These are phyloP conservation scores for Phoma herbarum DNA, from an alignment of 2,329 filamentous ascomycete species.

Conservation along the genomic window DNA sequence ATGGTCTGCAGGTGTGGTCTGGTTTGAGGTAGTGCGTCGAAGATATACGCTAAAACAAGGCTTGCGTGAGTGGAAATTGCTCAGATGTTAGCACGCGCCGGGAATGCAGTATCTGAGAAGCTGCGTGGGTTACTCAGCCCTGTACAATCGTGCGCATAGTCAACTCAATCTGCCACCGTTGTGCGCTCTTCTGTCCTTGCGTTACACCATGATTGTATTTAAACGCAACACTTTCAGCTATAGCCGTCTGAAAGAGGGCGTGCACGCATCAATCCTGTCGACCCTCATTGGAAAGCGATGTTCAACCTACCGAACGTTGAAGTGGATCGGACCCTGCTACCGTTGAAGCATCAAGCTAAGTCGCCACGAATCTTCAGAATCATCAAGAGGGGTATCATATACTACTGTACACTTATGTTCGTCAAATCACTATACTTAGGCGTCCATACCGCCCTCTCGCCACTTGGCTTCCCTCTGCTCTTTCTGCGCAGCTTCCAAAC, in stretches of 20 bases:
- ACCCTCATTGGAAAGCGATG: not conserved
- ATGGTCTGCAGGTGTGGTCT: no score
- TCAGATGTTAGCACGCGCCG: not conserved
- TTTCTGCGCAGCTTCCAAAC: conserved; percentile 11
- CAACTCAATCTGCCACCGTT: not conserved
- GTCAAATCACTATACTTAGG: not conserved
- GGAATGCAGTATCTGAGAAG: not conserved
- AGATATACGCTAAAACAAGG: not conserved
- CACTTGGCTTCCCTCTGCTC: conserved; percentile 1
- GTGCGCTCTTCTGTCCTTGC: not conserved
- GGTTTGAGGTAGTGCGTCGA: no score
- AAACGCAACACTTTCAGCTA: not conserved
- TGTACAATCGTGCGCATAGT: not conserved
- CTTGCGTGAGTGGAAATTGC: not conserved
- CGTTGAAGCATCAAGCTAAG: no score
- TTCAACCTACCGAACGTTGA: not conserved
- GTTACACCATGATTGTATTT: not conserved
- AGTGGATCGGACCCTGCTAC: not conserved
- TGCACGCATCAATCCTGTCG: not conserved
- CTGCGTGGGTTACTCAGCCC: not conserved
- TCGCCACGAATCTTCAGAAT: not conserved
- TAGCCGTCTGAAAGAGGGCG: not conserved
- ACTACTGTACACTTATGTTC: not conserved
- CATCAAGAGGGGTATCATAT: conserved; percentile 6
- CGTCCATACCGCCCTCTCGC: not conserved